Conservation (phyloP, 306 rosid species). For the Corylus heterophylla region DNA sequence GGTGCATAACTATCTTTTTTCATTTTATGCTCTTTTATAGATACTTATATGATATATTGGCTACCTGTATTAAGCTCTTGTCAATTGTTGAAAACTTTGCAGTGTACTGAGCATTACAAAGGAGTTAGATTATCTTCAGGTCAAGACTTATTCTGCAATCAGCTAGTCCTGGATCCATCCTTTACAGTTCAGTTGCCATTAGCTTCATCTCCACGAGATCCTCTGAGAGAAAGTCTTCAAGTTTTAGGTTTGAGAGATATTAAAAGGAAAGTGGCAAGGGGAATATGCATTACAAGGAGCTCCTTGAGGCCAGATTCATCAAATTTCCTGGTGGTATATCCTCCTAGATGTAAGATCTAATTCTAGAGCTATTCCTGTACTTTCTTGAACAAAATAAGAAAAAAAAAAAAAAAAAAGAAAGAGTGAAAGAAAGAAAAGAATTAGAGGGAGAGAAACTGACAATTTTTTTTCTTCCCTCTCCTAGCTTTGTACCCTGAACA, state of each 20-base stretch:
- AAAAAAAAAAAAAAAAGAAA: constrained; percentile 4
- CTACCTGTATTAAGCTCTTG: constrained; percentile 1
- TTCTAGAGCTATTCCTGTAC: constrained; percentile 8
- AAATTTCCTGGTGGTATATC: constrained; percentile 70
- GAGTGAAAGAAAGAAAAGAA: constrained; percentile 13
- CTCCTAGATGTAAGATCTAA: constrained; percentile 77
- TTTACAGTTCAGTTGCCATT: constrained; percentile 43
- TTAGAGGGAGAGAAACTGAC: constrained; percentile 18
- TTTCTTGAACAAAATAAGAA: constrained; percentile 16
- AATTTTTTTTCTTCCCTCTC: constrained; percentile 24
- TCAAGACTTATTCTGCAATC: constrained; percentile 71
- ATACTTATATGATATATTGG: not conserved
- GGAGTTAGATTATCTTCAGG: constrained; percentile 92
- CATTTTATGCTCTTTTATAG: not conserved
- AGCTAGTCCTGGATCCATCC: constrained; percentile 77
- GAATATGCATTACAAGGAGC: constrained; percentile 72
- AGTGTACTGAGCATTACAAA: constrained; percentile 65
- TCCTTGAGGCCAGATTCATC: constrained; percentile 64
- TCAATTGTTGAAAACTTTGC: constrained; percentile 37
- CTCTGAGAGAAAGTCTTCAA: constrained; percentile 42
- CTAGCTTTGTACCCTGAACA: constrained; percentile 82
- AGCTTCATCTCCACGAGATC: constrained; percentile 37
- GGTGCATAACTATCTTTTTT: constrained; percentile 40
- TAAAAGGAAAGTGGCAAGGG: constrained; percentile 78
- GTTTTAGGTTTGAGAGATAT: constrained; percentile 43